phyloP scores from a whole-genome alignment of 805 yeast genomes.

The Starmerella floris region DNA sequence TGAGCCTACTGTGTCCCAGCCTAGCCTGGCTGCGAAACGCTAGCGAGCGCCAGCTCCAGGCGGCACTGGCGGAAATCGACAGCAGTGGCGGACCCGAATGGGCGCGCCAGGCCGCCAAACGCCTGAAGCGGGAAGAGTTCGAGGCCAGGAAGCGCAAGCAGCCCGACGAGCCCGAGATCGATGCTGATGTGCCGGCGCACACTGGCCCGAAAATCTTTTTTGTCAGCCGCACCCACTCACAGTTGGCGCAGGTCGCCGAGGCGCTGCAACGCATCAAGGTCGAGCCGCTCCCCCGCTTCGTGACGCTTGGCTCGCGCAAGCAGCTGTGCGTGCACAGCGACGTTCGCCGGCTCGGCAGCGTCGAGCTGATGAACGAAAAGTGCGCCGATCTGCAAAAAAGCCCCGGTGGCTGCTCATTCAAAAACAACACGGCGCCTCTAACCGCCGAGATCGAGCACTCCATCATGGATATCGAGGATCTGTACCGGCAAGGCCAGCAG shows the following conservation, averaged over 20 bases:
- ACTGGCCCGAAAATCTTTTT: constrained; percentile 39
- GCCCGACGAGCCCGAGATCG: background rate
- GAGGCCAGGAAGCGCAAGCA: background rate
- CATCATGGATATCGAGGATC: constrained; percentile 69
- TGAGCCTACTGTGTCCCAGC: constrained; percentile 72
- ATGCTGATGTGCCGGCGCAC: background rate
- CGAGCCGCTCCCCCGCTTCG: constrained; percentile 50
- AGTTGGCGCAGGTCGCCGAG: constrained; percentile 61
- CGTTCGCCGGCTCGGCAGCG: constrained; percentile 38
- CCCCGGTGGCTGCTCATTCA: constrained; percentile 31
- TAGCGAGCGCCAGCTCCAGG: constrained; percentile 13
- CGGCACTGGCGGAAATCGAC: constrained; percentile 21
- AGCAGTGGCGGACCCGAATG: constrained; percentile 56
- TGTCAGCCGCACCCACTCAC: constrained; percentile 86
- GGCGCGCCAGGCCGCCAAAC: constrained; percentile 37
- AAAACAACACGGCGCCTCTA: constrained; percentile 27
- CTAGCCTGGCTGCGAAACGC: constrained; percentile 64
- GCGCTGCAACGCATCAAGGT: constrained; percentile 53
- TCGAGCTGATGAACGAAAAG: constrained; percentile 58
- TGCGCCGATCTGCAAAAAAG: constrained; percentile 57
- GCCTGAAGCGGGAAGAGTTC: constrained; percentile 16
- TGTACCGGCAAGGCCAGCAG: constrained; percentile 44
- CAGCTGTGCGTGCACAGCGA: constrained; percentile 68
- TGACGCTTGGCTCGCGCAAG: constrained; percentile 70
- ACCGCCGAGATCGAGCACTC: constrained; percentile 39